These are phyloP conservation scores for Thymus quinquecostatus DNA, from an alignment of 257 asterid species.

Conservation along the genomic window DNA sequence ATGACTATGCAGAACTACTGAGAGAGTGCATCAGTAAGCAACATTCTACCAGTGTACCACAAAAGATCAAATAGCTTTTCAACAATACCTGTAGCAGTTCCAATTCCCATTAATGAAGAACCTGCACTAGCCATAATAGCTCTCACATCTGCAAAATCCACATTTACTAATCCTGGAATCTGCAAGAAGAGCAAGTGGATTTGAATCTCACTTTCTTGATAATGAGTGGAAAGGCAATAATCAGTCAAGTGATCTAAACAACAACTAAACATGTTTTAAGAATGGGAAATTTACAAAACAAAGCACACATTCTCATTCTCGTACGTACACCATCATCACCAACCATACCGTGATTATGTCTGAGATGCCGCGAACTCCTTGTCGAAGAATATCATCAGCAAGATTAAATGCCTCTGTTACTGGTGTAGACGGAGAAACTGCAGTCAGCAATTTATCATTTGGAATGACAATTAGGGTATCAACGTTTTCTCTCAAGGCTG, in stretches of 20 bases:
- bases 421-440: slow-evolving; percentile 96
- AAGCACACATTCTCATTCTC: slow-evolving; percentile 17
- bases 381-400: slow-evolving; percentile 99
- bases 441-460: slow-evolving; percentile 92
- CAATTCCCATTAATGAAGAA: slow-evolving; percentile 96
- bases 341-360: slow-evolving; percentile 88
- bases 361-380: slow-evolving; percentile 99
- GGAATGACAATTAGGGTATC: slow-evolving; percentile 97
- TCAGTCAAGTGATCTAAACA: slow-evolving; percentile 3
- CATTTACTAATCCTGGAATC: slow-evolving; percentile 98
- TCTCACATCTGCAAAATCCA: slow-evolving; percentile 98
- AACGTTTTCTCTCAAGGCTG: slow-evolving; percentile 92
- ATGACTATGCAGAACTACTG: slow-evolving; percentile 11
- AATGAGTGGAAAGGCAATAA: slow-evolving; percentile 18
- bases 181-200: slow-evolving; percentile 46
- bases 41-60: not conserved
- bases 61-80: slow-evolving; percentile 21
- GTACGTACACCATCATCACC: not conserved
- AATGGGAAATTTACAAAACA: slow-evolving; percentile 10
- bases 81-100: slow-evolving; percentile 90
- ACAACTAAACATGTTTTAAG: slow-evolving; percentile 8
- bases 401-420: slow-evolving; percentile 99
- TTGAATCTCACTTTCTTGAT: slow-evolving; percentile 14
- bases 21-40: slow-evolving; percentile 18
- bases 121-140: slow-evolving; percentile 99